Conservation (phyloP, 306 rosid genomes). For the Inga leiocalycina region DNA sequence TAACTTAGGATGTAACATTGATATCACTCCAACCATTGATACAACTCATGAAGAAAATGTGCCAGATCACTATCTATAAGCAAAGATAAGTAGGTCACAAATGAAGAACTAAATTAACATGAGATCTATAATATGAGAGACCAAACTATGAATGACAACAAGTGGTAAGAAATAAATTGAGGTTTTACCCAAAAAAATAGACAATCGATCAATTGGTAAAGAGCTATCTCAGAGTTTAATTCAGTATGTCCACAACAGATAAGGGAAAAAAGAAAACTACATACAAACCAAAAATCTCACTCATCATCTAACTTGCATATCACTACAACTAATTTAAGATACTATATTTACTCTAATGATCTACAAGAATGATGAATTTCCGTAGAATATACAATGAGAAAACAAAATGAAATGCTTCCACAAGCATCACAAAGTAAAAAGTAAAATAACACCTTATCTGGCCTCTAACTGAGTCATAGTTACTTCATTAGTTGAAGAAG, state of each 20-base stretch:
- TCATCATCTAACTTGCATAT: neutral
- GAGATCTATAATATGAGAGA: too few species aligned
- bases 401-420: neutral
- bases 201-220: neutral
- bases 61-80: neutral
- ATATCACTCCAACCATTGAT: neutral
- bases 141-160: too few species aligned
- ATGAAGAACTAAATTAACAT: too few species aligned
- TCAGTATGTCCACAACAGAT: neutral
- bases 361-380: neutral
- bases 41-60: too few species aligned
- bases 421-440: neutral
- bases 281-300: neutral
- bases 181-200: neutral
- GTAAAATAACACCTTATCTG: neutral
- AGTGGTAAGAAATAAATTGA: neutral
- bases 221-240: neutral
- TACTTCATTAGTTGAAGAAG: slow-evolving; percentile 1
- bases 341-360: neutral
- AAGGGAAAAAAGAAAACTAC: neutral
- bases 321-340: neutral
- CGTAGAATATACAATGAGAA: neutral
- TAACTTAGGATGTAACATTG: neutral
- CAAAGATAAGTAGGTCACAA: neutral
- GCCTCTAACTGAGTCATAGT: neutral